Evolutionary conservation across 768 basidiomycete species (phyloP), one percentile per base, ranked within the genome.

Genomic region (Chalciporus piperatus): DNA sequence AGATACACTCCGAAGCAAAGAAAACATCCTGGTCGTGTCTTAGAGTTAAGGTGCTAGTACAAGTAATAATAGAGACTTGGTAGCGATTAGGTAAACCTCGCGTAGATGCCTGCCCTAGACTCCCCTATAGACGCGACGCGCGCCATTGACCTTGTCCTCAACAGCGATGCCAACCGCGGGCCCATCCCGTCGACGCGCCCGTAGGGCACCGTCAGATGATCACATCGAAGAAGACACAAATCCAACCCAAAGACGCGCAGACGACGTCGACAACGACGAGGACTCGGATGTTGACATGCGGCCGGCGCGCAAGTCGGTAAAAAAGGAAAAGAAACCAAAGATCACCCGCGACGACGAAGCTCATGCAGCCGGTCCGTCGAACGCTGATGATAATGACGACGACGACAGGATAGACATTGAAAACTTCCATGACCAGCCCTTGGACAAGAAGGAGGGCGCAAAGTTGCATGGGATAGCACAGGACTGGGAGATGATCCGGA

Each of bases 341-440:
- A 57, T 54, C 25, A 63, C 47, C 56, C 69, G 48, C 58, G 63
- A 45, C 35, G 14, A 43, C 30, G 38, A 47, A 20, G 19, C 14
- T 2, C 51, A 50, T 9, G 42, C 61, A 52, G 71, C 63, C 6
- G 68, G 67, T 17, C 61, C 57, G 1, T 58, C 58, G 3, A 54
- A 49, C 22, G 53, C 63, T 1, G 66, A 61, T 5, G 76, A 76
- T 0, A 76, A 77, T 1, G 69, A 68, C 3, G 76, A 79, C 0
- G 78, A 81, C 42, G 77, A 75, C 32, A 67, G 69, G 17, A 84
- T 89, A 46, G 82, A 88, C 53, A 76, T 84, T 23, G 70, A 75
- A 32, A 77, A 80, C 61, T 84, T 91, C 55, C 69, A 60, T 6
- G 79, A 89, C 65, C 85, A 89, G 53, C 87, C 90, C 16, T 67